phyloP scores from a whole-genome alignment of 805 yeast species.

The Pichia eremophila region DNA sequence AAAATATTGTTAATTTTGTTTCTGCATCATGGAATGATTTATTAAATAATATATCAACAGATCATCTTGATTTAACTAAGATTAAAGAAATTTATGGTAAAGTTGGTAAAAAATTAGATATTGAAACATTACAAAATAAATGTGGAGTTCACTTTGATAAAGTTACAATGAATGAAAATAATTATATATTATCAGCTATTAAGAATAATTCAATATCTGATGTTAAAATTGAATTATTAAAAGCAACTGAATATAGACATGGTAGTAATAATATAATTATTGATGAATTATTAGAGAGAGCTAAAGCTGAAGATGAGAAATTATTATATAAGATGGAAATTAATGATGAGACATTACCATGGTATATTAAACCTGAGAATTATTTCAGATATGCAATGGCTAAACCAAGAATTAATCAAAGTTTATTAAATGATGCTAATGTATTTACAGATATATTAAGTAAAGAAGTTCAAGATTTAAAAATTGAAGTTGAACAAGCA shows the following conservation, averaged over 20 bases:
- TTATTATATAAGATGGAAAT: constrained; percentile 7
- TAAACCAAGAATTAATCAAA: constrained; percentile 8
- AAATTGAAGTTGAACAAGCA: constrained; percentile 16
- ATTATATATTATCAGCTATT: constrained; percentile 24
- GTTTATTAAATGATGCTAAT: constrained; percentile 5
- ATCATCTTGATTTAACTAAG: constrained; percentile 15
- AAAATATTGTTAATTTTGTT: constrained; percentile 23
- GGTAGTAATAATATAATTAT: constrained; percentile 10
- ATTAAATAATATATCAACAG: constrained; percentile 19
- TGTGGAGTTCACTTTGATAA: constrained; percentile 27
- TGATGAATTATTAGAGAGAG: constrained; percentile 7
- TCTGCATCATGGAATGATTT: constrained; percentile 27
- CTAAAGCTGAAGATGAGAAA: neutral
- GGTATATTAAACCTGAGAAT: constrained; percentile 19
- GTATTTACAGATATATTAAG: constrained; percentile 12
- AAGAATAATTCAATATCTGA: constrained; percentile 15
- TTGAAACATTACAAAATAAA: constrained; percentile 16
- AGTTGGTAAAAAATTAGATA: constrained; percentile 16
- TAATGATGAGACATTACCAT: constrained; percentile 21
- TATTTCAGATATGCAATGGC: constrained; percentile 16
- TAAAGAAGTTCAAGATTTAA: constrained; percentile 13
- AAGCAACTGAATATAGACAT: constrained; percentile 20
- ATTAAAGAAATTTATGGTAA: constrained; percentile 13
- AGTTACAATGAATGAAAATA: constrained; percentile 13
- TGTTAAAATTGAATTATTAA: constrained; percentile 21